Evolutionary conservation across 129 eudicot species (phyloP), one percentile per base, ranked within the genome.

Genomic region (Silybum marianum): DNA sequence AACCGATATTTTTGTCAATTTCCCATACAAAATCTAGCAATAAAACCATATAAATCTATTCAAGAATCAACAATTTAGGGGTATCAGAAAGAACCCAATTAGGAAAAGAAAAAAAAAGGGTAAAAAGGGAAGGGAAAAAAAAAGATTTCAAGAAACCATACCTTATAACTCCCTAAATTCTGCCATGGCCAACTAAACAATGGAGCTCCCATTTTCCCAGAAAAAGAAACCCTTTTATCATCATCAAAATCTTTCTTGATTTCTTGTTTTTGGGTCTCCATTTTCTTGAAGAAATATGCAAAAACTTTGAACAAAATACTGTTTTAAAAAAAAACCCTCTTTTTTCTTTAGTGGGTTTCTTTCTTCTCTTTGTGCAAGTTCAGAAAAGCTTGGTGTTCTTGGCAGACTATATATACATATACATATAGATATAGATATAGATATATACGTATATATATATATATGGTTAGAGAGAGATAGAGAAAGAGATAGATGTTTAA

Each of bases 131-230:
- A 70, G 0, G 11, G 46, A 40, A 9, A 36, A 18, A 16, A 39
- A 40, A 9, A 48, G 39, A 63, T 58, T 42, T 40, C 8, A 42
- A 68, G 66, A 82, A 71, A 73, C 9, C 82, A 69, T 90, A 66
- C 96, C 96, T 93, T 93, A 86, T 72, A 88, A 86, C 74, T 84
- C 9, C 86, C 89, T 71, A 93, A 73, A 79, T 86, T 84, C 81
- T 91, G 88, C 98, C 96, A 93, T 86, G 98, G 98, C 96, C 98
- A 93, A 84, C 90, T 77, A 86, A 90, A 92, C 40, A 92, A 80
- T 67, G 90, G 87, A 60, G 93, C 91, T 74, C 75, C 82, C 80
- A 2, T 69, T 76, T 86, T 87, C 32, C 91, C 84, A 26, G 74
- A 78, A 75, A 84, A 76, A 72, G 26, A 78, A 69, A 38, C 78